Conservation (phyloP, 768 basidiomycete genomes). For the Cubamyces sp. region DNA sequence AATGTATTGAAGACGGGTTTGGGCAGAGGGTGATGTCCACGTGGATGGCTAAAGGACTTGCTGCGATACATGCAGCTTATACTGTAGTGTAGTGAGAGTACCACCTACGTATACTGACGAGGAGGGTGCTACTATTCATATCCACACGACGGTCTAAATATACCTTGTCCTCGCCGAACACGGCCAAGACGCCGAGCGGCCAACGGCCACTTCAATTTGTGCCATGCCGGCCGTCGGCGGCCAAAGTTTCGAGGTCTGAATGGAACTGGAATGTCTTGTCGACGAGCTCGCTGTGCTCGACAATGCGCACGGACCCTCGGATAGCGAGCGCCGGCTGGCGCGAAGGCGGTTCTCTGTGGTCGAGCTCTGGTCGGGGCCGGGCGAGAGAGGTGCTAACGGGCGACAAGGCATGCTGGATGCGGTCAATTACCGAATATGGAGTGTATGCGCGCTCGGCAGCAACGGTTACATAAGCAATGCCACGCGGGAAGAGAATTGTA, state of each 20-base stretch:
- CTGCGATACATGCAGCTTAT: too few species aligned
- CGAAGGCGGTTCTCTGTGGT: background rate
- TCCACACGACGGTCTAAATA: conserved; percentile 10
- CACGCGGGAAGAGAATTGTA: conserved; percentile 12
- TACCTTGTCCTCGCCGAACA: conserved; percentile 7
- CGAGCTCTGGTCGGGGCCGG: conserved; percentile 23
- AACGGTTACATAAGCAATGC: conserved; percentile 13
- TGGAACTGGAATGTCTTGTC: background rate
- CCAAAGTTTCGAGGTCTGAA: background rate
- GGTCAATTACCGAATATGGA: background rate
- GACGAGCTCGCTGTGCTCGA: background rate
- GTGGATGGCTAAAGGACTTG: too few species aligned
- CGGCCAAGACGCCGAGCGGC: conserved; percentile 7
- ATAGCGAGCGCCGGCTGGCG: conserved; percentile 1
- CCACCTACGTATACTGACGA: too few species aligned
- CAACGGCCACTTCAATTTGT: too few species aligned
- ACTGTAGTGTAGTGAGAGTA: too few species aligned
- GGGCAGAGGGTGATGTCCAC: too few species aligned
- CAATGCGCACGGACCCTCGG: conserved; percentile 8
- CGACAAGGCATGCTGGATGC: background rate
- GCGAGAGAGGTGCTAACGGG: conserved; percentile 2
- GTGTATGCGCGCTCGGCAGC: conserved; percentile 5
- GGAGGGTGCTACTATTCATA: conserved; percentile 9
- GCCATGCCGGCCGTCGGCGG: conserved; percentile 7
- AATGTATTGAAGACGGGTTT: too few species aligned